Conservation (phyloP, 2,329 filamentous ascomycete species). For the Alternaria gaisen region DNA sequence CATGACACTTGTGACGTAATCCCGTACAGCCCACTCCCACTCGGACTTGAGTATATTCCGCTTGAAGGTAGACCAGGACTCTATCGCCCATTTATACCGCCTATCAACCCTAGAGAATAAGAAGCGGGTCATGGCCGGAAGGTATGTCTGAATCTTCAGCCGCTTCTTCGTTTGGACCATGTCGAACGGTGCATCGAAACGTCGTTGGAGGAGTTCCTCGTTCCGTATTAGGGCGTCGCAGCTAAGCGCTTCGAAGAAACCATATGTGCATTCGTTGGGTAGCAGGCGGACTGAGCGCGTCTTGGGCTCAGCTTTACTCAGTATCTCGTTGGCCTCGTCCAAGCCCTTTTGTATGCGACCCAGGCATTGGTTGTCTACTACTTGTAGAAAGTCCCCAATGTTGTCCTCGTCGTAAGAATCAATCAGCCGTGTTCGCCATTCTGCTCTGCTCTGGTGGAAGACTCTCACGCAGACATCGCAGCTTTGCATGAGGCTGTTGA, state of each 20-base stretch:
- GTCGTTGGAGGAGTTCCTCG: constrained; percentile 60
- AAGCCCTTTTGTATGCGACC: constrained; percentile 56
- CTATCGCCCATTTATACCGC: constrained; percentile 72
- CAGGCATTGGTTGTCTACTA: constrained; percentile 57
- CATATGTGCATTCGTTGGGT: constrained; percentile 72
- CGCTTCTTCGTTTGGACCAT: constrained; percentile 80
- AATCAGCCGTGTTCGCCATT: constrained; percentile 53
- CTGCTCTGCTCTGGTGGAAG: constrained; percentile 56
- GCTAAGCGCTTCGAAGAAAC: constrained; percentile 88
- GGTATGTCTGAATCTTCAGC: constrained; percentile 77
- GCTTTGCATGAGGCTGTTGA: constrained; percentile 54
- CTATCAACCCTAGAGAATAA: constrained; percentile 76
- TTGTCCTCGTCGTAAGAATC: constrained; percentile 57
- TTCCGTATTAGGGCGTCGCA: constrained; percentile 77
- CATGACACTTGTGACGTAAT: constrained; percentile 74
- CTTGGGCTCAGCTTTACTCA: constrained; percentile 58
- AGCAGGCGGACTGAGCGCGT: constrained; percentile 61
- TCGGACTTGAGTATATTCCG: constrained; percentile 72
- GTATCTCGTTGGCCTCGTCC: constrained; percentile 51
- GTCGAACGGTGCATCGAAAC: constrained; percentile 85
- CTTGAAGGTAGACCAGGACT: constrained; percentile 72
- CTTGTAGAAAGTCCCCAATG: constrained; percentile 54
- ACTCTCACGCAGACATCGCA: constrained; percentile 62
- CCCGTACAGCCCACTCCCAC: constrained; percentile 87
- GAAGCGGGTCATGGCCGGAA: constrained; percentile 86